Conservation (phyloP, 1,139 yeast genomes). For the Candida neerlandica region DNA sequence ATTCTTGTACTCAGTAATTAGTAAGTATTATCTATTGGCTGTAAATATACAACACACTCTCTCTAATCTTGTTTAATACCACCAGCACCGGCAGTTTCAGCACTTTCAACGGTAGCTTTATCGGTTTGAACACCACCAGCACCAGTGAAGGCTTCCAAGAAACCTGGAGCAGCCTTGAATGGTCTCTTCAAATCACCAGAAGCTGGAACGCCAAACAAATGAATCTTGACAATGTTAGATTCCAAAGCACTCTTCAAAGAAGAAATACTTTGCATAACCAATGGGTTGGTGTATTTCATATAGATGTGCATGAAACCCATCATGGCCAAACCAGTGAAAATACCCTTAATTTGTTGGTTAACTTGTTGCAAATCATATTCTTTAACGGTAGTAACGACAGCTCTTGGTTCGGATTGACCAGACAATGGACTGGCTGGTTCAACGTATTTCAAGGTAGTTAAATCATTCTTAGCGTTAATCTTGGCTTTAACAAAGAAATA, state of each 20-base stretch:
- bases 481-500: conserved; percentile 65
- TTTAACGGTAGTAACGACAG: conserved; percentile 87
- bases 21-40: neutral
- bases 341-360: conserved; percentile 74
- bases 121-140: conserved; percentile 70
- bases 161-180: conserved; percentile 83
- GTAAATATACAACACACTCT: neutral
- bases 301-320: conserved; percentile 98
- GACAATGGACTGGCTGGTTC: conserved; percentile 82
- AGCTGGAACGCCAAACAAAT: conserved; percentile 81
- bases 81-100: conserved; percentile 85
- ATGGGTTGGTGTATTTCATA: conserved; percentile 97
- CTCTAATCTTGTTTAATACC: conserved; percentile 86
- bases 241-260: conserved; percentile 91
- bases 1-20: neutral
- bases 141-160: conserved; percentile 69
- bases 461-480: conserved; percentile 78
- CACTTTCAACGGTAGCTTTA: conserved; percentile 81
- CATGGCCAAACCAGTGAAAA: conserved; percentile 92
- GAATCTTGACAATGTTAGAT: conserved; percentile 89
- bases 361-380: conserved; percentile 93
- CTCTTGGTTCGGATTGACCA: conserved; percentile 71
- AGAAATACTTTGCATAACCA: conserved; percentile 90
- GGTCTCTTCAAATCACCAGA: conserved; percentile 96
- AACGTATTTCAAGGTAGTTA: conserved; percentile 89